Percentiles rank a stretch among this genome's conserved stretches.
phyloP scores from a whole-genome alignment of 768 basidiomycete species.

The Cyathus striatus region DNA sequence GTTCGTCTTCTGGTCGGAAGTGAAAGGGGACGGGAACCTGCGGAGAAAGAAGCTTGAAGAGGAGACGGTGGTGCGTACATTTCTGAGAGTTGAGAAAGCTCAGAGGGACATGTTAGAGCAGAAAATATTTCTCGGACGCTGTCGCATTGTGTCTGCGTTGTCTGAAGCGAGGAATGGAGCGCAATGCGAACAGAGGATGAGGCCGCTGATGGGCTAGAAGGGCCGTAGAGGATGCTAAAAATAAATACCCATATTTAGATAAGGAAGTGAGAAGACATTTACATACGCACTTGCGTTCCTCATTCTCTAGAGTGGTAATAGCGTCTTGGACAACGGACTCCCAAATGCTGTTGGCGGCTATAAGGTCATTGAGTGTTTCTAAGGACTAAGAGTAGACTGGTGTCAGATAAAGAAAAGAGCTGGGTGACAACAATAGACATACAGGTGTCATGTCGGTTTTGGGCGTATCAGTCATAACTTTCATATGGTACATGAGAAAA shows the following conservation, averaged over 20 bases:
- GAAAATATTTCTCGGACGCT: slow-evolving; percentile 75
- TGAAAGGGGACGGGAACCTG: slow-evolving; percentile 29
- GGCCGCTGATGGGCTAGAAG: slow-evolving; percentile 41
- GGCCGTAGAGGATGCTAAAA: slow-evolving; percentile 24
- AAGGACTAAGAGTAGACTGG: slow-evolving; percentile 42
- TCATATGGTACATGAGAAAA: slow-evolving; percentile 31
- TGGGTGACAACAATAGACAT: slow-evolving; percentile 16
- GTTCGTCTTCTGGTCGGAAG: slow-evolving; percentile 22
- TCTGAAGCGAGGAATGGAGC: slow-evolving; percentile 68
- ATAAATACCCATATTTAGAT: slow-evolving; percentile 3
- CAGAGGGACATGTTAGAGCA: slow-evolving; percentile 66
- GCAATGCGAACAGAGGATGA: slow-evolving; percentile 62
- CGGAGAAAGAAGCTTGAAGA: slow-evolving; percentile 18
- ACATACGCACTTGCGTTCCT: slow-evolving; percentile 55
- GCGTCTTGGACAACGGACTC: slow-evolving; percentile 71
- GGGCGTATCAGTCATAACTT: slow-evolving; percentile 24
- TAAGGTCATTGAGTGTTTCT: slow-evolving; percentile 60
- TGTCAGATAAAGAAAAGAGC: slow-evolving; percentile 3
- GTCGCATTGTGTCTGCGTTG: slow-evolving; percentile 77
- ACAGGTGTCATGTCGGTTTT: slow-evolving; percentile 53
- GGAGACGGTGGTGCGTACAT: slow-evolving; percentile 88
- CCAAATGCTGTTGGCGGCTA: slow-evolving; percentile 66
- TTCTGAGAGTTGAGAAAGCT: slow-evolving; percentile 74
- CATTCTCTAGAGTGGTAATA: slow-evolving; percentile 57
- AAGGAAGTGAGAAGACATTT: not conserved